Conservation (phyloP, 108 stramenopile genomes). For the Licmophora abbreviata region DNA sequence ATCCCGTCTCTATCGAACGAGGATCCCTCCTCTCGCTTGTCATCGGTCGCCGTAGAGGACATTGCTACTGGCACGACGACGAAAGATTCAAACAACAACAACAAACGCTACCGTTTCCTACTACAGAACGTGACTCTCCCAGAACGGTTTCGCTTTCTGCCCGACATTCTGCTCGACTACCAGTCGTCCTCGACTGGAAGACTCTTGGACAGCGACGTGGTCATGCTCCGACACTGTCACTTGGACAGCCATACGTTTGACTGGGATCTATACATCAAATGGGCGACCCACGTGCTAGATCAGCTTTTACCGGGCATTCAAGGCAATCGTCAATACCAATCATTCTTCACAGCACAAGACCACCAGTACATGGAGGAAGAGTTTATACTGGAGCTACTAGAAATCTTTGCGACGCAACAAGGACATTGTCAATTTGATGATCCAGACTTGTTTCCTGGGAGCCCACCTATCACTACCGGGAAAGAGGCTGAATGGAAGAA, state of each 20-base stretch:
- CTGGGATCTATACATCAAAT: background rate
- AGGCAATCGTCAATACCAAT: background rate
- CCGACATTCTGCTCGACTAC: no score
- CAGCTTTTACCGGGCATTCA: background rate
- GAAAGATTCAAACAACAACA: no score
- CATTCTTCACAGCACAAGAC: background rate
- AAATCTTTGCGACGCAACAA: slow-evolving; percentile 15
- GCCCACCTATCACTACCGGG: background rate
- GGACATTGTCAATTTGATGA: slow-evolving; percentile 14
- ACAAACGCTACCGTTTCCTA: no score
- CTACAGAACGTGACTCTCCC: no score
- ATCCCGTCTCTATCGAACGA: no score
- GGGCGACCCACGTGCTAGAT: background rate
- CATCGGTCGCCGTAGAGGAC: no score
- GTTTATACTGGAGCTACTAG: slow-evolving; percentile 16
- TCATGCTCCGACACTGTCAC: background rate
- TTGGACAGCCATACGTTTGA: background rate
- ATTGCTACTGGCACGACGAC: no score
- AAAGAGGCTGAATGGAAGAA: slow-evolving; percentile 6
- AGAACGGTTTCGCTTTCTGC: no score
- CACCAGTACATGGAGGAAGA: slow-evolving; percentile 2
- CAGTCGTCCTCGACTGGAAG: no score
- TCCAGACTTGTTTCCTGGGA: slow-evolving; percentile 5
- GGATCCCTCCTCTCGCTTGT: no score
- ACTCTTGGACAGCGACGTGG: background rate